A percentile compares a stretch with the other conserved stretches of the same genome.
Evolutionary conservation across 2,329 filamentous ascomycete genomes (phyloP).

Genomic region (Fusarium neocosmosporiellum): DNA sequence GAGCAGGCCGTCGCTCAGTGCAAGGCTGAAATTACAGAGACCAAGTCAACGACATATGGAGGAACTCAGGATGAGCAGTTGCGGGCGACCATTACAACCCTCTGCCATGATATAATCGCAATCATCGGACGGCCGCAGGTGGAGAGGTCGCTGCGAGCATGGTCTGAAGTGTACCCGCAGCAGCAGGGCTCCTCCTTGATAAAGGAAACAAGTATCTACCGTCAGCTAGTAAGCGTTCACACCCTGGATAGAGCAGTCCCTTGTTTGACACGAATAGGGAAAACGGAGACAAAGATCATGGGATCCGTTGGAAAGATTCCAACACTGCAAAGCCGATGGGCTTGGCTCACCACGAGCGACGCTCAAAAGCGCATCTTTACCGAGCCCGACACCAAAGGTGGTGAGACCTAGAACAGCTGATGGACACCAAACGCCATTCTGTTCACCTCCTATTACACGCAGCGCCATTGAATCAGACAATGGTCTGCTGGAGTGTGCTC

Average conservation of each 20-base stretch:
- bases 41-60: neutral
- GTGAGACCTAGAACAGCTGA: no score
- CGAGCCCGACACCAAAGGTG: no score
- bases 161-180: neutral
- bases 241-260: neutral
- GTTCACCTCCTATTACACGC: no score
- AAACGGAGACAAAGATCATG: neutral
- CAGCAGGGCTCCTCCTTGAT: neutral
- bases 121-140: neutral
- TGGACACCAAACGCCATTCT: no score
- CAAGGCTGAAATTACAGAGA: neutral
- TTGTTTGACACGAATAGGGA: neutral
- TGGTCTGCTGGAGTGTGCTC: no score
- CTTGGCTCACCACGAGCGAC: neutral
- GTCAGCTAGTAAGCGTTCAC: neutral
- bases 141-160: neutral
- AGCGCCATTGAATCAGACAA: no score
- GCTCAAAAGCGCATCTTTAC: no score
- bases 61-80: neutral
- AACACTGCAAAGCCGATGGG: neutral
- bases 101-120: neutral
- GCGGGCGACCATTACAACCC: neutral
- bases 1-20: neutral
- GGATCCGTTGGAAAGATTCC: neutral
- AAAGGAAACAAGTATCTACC: neutral